phyloP scores from a whole-genome alignment of 306 rosid genomes.

The Fagus crenata region DNA sequence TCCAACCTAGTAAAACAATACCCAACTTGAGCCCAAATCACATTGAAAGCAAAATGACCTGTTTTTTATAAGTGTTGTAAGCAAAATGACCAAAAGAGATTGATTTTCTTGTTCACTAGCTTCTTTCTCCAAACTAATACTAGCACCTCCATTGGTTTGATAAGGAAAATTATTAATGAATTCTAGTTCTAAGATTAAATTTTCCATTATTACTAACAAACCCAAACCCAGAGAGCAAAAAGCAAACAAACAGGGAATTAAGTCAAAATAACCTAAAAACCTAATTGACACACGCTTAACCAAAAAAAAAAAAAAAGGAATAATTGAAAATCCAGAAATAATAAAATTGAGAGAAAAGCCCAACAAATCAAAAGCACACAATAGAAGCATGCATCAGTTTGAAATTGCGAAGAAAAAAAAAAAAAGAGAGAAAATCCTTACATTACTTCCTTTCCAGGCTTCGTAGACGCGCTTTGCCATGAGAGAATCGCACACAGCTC shows the following conservation, averaged over 20 bases:
- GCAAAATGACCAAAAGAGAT: neutral
- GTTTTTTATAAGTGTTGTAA: no score
- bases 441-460: conserved; percentile 95
- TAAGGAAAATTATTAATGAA: no score
- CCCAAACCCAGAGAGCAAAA: conserved; percentile 8
- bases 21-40: conserved; percentile 7
- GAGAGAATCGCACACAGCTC: conserved; percentile 29
- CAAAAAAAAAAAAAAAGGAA: conserved; percentile 27
- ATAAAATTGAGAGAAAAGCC: conserved; percentile 4
- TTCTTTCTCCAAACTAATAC: neutral
- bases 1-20: neutral
- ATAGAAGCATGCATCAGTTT: conserved; percentile 13
- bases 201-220: neutral
- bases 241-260: conserved; percentile 27
- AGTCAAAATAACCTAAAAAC: conserved; percentile 18
- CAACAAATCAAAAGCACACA: conserved; percentile 36
- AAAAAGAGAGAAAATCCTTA: conserved; percentile 37
- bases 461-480: conserved; percentile 95
- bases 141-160: neutral
- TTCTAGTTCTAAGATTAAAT: neutral
- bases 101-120: neutral
- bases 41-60: neutral
- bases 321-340: conserved; percentile 22
- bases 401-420: conserved; percentile 17
- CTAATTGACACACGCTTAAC: conserved; percentile 7